Percentiles rank a stretch among this genome's conserved stretches.
These are phyloP conservation scores for Phytophthora lateralis DNA, from an alignment of 352 stramenopile genomes.

Conservation along the genomic window DNA sequence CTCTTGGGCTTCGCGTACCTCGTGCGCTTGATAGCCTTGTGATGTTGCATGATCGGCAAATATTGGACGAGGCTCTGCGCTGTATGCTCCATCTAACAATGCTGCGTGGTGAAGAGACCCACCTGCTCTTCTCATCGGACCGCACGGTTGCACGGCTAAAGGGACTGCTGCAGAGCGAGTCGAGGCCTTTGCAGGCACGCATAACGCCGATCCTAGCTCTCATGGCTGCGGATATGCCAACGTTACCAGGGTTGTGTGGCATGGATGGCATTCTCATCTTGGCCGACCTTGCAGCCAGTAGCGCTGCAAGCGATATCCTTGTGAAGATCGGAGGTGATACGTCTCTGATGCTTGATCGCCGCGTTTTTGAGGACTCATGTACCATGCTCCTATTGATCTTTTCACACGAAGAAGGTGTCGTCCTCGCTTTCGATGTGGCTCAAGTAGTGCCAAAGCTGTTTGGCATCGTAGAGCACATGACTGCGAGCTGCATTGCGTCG, in stretches of 20 bases:
- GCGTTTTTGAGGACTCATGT: constrained; percentile 51
- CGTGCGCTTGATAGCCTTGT: constrained; percentile 55
- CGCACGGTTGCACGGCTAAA: constrained; percentile 37
- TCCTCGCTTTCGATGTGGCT: constrained; percentile 52
- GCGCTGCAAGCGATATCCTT: constrained; percentile 6
- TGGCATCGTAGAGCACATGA: constrained; percentile 39
- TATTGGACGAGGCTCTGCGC: constrained; percentile 37
- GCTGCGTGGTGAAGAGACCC: constrained; percentile 23
- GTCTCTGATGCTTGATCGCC: constrained; percentile 15
- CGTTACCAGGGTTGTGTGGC: constrained; percentile 51
- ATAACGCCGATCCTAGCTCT: constrained; percentile 56
- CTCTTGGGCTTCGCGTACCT: constrained; percentile 44
- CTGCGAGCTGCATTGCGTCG: background rate
- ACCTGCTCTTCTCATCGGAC: constrained; percentile 41
- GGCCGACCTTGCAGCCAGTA: constrained; percentile 31
- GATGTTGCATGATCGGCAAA: constrained; percentile 44
- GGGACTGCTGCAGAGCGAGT: constrained; percentile 42
- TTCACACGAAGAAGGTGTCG: constrained; percentile 45
- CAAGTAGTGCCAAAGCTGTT: constrained; percentile 58
- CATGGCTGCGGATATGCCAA: constrained; percentile 51
- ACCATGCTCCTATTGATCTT: constrained; percentile 57
- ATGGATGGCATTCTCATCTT: constrained; percentile 50
- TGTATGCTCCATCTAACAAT: constrained; percentile 41
- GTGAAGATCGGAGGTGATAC: background rate
- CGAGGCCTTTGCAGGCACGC: constrained; percentile 38